Conservation (phyloP, 2,329 filamentous ascomycete genomes). For the Diaporthe velutina region DNA sequence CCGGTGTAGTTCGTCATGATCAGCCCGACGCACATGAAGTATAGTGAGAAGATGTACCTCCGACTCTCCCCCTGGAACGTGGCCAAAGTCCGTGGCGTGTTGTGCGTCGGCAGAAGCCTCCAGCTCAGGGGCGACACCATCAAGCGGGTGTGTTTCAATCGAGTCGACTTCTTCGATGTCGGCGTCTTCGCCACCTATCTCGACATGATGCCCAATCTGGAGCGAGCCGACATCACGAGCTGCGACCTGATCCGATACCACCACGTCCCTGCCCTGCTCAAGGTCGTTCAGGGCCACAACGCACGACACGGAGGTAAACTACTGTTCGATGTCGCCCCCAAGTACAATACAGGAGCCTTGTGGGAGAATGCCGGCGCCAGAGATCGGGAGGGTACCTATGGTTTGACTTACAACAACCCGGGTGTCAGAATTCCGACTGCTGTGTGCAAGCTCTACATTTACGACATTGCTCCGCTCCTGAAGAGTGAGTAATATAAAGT, state of each 20-base stretch:
- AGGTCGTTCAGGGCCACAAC: conserved; percentile 17
- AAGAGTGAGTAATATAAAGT: conserved; percentile 12
- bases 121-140: not conserved
- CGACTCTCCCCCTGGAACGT: not conserved
- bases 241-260: conserved; percentile 33
- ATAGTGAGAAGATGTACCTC: not conserved
- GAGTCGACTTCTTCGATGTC: conserved; percentile 30
- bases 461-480: conserved; percentile 29
- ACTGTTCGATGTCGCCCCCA: conserved; percentile 25
- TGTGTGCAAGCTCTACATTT: conserved; percentile 22
- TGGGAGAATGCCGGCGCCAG: not conserved
- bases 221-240: conserved; percentile 27
- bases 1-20: conserved; percentile 17
- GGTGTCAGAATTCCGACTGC: conserved; percentile 34
- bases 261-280: conserved; percentile 22
- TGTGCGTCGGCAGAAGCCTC: conserved; percentile 19
- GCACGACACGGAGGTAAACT: not conserved
- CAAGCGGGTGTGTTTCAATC: conserved; percentile 20
- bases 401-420: conserved; percentile 28
- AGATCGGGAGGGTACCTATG: conserved; percentile 32
- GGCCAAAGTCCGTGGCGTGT: not conserved
- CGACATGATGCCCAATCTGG: conserved; percentile 31
- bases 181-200: conserved; percentile 9
- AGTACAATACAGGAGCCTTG: conserved; percentile 21
- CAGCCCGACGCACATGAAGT: conserved; percentile 7